Evolutionary conservation across 257 asterid species (phyloP).

Genomic region (Fraxinus quadrangulata): DNA sequence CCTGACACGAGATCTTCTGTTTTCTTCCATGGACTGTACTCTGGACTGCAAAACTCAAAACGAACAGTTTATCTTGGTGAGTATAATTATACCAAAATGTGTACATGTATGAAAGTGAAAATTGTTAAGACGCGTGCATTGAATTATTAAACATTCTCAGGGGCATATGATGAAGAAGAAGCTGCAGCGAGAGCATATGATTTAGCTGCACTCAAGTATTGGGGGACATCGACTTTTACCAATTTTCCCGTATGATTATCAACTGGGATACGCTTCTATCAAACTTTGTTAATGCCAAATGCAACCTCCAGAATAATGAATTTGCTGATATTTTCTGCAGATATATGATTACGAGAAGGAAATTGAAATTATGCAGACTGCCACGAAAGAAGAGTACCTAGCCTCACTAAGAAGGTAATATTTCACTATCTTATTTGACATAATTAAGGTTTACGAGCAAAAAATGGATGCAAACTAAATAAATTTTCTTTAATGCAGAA

Average conservation of each 20-base stretch:
- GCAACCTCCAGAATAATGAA: background rate
- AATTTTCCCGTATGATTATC: conserved; percentile 47
- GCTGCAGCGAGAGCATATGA: conserved; percentile 65
- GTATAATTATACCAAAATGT: conserved; percentile 10
- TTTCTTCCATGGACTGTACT: conserved; percentile 24
- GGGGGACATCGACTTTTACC: conserved; percentile 57
- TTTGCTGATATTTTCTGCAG: conserved; percentile 27
- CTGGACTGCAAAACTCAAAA: conserved; percentile 19
- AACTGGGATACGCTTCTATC: background rate
- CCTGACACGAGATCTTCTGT: conserved; percentile 1
- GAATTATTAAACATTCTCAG: conserved; percentile 21
- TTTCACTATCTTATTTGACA: background rate
- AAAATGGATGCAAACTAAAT: conserved; percentile 9
- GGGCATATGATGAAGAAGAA: conserved; percentile 59
- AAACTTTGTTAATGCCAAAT: background rate
- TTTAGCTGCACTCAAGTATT: conserved; percentile 57
- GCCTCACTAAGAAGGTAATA: conserved; percentile 55
- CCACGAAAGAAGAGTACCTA: conserved; percentile 56
- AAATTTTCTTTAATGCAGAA: conserved; percentile 34
- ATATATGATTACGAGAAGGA: conserved; percentile 49
- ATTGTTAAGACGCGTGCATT: background rate
- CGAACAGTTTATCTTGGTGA: conserved; percentile 62
- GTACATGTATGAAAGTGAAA: background rate
- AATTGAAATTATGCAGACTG: conserved; percentile 46
- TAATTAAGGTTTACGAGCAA: background rate